A percentile compares a stretch with the other conserved stretches of the same genome.
These are phyloP conservation scores for Dimargaris xerosporica DNA, from an alignment of 192 early-diverging fungal species.

Conservation along the genomic window DNA sequence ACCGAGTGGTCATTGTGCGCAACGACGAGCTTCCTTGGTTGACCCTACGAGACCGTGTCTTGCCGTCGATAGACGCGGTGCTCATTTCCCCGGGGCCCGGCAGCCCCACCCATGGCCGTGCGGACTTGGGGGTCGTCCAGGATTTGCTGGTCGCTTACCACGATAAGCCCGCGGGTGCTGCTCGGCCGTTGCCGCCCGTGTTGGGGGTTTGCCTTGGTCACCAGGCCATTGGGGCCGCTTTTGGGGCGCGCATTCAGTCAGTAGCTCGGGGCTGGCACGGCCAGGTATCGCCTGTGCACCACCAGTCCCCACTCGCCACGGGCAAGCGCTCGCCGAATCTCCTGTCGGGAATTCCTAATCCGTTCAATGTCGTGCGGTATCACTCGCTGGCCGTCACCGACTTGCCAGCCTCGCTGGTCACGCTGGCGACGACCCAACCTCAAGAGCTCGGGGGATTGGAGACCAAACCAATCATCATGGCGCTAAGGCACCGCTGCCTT, in stretches of 20 bases:
- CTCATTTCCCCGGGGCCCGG: slow-evolving; percentile 94
- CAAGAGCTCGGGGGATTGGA: too few species aligned
- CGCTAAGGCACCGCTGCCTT: slow-evolving; percentile 42
- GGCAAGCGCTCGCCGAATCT: slow-evolving; percentile 9
- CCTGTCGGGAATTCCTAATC: slow-evolving; percentile 46
- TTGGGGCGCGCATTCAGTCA: slow-evolving; percentile 47
- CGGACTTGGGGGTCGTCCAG: slow-evolving; percentile 28
- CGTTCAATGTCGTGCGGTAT: slow-evolving; percentile 73
- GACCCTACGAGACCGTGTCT: slow-evolving; percentile 27
- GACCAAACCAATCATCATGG: slow-evolving; percentile 45
- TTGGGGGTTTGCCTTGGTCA: slow-evolving; percentile 91
- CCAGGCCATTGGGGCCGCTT: slow-evolving; percentile 63
- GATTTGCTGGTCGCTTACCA: background rate
- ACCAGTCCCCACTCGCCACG: slow-evolving; percentile 17
- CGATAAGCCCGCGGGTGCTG: slow-evolving; percentile 12
- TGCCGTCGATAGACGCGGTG: slow-evolving; percentile 74
- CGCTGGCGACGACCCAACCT: too few species aligned
- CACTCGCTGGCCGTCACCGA: slow-evolving; percentile 84
- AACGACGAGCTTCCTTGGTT: slow-evolving; percentile 88
- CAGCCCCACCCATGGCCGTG: slow-evolving; percentile 42
- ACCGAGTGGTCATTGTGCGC: slow-evolving; percentile 63
- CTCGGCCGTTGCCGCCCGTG: slow-evolving; percentile 33
- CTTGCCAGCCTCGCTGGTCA: too few species aligned
- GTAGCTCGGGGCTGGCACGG: slow-evolving; percentile 71
- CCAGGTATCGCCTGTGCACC: slow-evolving; percentile 38